Percentiles rank a stretch among this genome's conserved stretches.
phyloP scores from a whole-genome alignment of 257 asterid species.

The Thymus mandschuricus region DNA sequence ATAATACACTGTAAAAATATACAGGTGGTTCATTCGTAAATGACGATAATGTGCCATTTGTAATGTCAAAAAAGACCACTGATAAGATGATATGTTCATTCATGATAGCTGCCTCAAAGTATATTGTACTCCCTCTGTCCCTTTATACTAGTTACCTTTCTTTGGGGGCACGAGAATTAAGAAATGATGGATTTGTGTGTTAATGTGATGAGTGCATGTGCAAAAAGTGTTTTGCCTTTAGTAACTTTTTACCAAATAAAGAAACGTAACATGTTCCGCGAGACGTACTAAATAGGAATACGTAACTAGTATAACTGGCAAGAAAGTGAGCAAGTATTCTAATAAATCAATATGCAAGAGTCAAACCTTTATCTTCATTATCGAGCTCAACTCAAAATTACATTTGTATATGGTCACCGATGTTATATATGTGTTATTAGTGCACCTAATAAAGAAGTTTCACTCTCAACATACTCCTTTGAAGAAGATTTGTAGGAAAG shows the following conservation, averaged over 20 bases:
- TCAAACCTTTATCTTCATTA: constrained; percentile 82
- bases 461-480: constrained; percentile 72
- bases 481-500: constrained; percentile 64
- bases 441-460: constrained; percentile 79
- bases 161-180: too few species aligned
- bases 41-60: constrained; percentile 15
- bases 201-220: too few species aligned
- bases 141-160: too few species aligned
- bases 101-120: neutral
- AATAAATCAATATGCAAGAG: constrained; percentile 12
- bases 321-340: neutral
- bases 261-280: too few species aligned
- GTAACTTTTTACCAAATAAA: too few species aligned
- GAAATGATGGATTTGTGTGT: too few species aligned
- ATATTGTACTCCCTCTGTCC: neutral
- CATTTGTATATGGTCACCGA: constrained; percentile 90
- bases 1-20: neutral
- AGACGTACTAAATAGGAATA: too few species aligned
- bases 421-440: constrained; percentile 78
- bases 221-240: too few species aligned
- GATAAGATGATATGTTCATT: neutral
- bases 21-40: neutral
- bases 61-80: neutral
- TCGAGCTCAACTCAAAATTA: constrained; percentile 74
- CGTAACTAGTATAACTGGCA: constrained; percentile 1